Percentiles rank a stretch among this genome's conserved stretches.
Evolutionary conservation across 768 basidiomycete species (phyloP).

Genomic region (Rhodotorula toruloides): DNA sequence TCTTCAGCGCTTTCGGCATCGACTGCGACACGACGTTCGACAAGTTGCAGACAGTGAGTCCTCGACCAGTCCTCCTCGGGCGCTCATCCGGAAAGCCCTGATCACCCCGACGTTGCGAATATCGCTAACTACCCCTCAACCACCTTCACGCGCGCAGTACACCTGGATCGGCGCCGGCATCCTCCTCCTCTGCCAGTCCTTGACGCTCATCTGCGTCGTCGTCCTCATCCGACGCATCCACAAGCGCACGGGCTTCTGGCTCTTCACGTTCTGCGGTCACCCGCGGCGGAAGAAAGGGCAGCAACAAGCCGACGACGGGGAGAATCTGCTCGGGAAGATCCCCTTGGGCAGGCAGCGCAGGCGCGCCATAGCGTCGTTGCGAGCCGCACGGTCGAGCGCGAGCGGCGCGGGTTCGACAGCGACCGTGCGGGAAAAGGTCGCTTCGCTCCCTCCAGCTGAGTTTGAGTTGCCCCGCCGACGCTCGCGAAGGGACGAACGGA

Average conservation of each 20-base stretch:
- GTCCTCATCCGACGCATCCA: slow-evolving; percentile 11
- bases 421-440: too few species aligned
- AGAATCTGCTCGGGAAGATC: neutral
- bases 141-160: too few species aligned
- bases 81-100: too few species aligned
- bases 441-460: neutral
- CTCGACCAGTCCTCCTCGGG: neutral
- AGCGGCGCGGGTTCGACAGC: too few species aligned
- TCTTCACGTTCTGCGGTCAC: slow-evolving; percentile 25
- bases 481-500: too few species aligned
- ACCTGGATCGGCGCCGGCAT: slow-evolving; percentile 1
- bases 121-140: too few species aligned
- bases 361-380: neutral
- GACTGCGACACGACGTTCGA: slow-evolving; percentile 8
- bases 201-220: slow-evolving; percentile 22
- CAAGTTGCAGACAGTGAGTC: neutral
- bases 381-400: too few species aligned
- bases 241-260: slow-evolving; percentile 4
- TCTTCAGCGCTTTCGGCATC: neutral
- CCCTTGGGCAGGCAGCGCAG: neutral
- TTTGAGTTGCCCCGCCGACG: too few species aligned
- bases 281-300: neutral
- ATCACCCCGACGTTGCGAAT: too few species aligned
- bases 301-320: slow-evolving; percentile 15
- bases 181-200: slow-evolving; percentile 6